Base-by-base conservation (phyloP, 2,329 filamentous ascomycete species). In the Mycosphaerelloides madeirae region DNA sequence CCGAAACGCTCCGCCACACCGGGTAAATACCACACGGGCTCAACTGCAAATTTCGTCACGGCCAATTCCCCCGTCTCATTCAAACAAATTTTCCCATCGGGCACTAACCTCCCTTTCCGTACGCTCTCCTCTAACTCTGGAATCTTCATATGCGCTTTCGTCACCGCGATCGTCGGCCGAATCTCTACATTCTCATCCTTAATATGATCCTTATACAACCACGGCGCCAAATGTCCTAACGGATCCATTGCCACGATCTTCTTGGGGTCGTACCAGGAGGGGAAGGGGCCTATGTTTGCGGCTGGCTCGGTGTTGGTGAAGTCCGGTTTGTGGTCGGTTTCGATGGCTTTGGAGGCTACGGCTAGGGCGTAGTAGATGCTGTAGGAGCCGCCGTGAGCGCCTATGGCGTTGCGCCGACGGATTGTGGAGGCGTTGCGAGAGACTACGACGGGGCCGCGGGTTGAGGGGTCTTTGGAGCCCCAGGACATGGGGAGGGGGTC, bases 241-340 rank as follows among this genome's bases (percentile, higher is more conserved):
- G 91, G 91, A 63, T 97, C 93, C 88, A 98, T 95, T 14, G 91
- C 87, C 12, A 97, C 91, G 52, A 98, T 97, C 74, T 96, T 97
- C 67, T 87, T 88, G 60, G 79, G 80, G 63, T 95, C 87, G 19
- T 78, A 79, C 91, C 91, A 98, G 68, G 93, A 81, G 6, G 87
- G 83, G 58, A 95, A 95, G 6, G 87, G 89, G 0, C 89, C 89
- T 62, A 97, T 87, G 41, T 84, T 80, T 16, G 81, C 87, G n/a
- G 90, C 89, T 11, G 93, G 93, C 65, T 97, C 87, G 8, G 89
- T 95, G 66, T 97, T 87, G 50, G 83, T 84, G 65, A 85, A 83
- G 63, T 85, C 81, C 9, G 84, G 81, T 59, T 78, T 85, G 68
- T 96, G 90, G 56, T 95, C 84, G 31, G 81, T 76, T 50, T 87